These are phyloP conservation scores for Ascochyta lentis DNA, from an alignment of 2,329 filamentous ascomycete species.

Conservation along the genomic window DNA sequence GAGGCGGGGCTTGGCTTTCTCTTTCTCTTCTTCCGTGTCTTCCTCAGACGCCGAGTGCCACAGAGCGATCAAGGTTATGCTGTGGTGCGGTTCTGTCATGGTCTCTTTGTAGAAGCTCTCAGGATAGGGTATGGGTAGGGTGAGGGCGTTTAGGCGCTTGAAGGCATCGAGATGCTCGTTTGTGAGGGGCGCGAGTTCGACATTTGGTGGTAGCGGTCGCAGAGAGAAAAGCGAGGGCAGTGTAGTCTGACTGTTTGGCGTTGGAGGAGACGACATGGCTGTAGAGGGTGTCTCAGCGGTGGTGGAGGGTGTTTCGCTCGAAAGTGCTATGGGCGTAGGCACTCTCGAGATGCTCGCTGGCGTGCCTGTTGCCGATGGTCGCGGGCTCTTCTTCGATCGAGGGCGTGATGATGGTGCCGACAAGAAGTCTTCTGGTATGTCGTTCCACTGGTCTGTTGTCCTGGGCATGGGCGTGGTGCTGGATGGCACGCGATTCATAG, in stretches of 20 bases:
- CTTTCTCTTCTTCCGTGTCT: conserved; percentile 3
- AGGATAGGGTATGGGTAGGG: conserved; percentile 68
- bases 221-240: conserved; percentile 34
- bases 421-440: conserved; percentile 37
- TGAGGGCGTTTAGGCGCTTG: conserved; percentile 63
- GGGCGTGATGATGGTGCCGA: conserved; percentile 33
- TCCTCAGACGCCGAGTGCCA: conserved; percentile 53
- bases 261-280: conserved; percentile 5
- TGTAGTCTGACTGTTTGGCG: background rate
- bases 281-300: conserved; percentile 9
- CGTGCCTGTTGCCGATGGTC: conserved; percentile 27
- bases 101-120: conserved; percentile 67
- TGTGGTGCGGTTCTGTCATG: conserved; percentile 60
- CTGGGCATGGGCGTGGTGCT: conserved; percentile 21
- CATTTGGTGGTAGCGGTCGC: conserved; percentile 54
- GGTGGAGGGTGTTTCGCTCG: conserved; percentile 1
- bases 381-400: conserved; percentile 33
- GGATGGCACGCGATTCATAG: conserved; percentile 15
- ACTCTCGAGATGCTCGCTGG: conserved; percentile 25
- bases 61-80: conserved; percentile 65
- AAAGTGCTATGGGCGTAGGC: conserved; percentile 20
- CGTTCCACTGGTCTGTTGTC: conserved; percentile 38
- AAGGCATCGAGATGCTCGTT: conserved; percentile 62
- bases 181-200: conserved; percentile 61
- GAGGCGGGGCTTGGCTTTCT: conserved; percentile 41